Conservation (phyloP, 345 rosid species). For the Brassica napus region DNA sequence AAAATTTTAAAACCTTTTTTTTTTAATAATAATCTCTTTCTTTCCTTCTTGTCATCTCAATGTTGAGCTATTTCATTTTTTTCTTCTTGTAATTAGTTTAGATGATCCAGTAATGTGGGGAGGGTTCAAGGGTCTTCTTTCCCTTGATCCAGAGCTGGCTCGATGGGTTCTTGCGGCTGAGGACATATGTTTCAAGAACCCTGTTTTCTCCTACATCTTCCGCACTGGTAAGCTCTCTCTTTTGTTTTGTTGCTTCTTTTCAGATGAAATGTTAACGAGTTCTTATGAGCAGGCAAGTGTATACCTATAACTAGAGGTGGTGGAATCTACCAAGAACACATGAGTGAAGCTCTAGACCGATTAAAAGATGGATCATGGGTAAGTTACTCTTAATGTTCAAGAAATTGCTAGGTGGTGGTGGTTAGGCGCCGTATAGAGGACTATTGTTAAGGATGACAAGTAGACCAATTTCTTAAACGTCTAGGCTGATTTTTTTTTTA, state of each 20-base stretch:
- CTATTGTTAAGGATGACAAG: too few relatives aligned
- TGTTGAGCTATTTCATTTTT: background rate
- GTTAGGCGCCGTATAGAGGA: too few relatives aligned
- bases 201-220: constrained; percentile 63
- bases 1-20: constrained; percentile 13
- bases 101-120: constrained; percentile 98
- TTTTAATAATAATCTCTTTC: background rate
- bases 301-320: constrained; percentile 91
- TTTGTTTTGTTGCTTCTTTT: constrained; percentile 6
- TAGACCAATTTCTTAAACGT: too few relatives aligned
- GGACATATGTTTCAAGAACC: constrained; percentile 83
- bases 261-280: constrained; percentile 1
- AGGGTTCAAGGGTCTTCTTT: constrained; percentile 59
- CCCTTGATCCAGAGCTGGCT: constrained; percentile 52
- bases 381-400: background rate
- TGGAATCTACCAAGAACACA: constrained; percentile 86
- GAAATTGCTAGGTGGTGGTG: too few relatives aligned
- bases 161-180: constrained; percentile 95
- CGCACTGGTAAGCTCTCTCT: constrained; percentile 43
- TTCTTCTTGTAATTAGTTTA: constrained; percentile 45
- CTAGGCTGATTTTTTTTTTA: too few relatives aligned
- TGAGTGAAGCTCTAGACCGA: constrained; percentile 82
- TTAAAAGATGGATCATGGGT: constrained; percentile 85
- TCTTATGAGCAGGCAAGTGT: constrained; percentile 74
- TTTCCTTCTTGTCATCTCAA: constrained; percentile 17